Evolutionary conservation across 1,284 basidiomycete genomes (phyloP).

Genomic region (Ceratobasidium theobromae): DNA sequence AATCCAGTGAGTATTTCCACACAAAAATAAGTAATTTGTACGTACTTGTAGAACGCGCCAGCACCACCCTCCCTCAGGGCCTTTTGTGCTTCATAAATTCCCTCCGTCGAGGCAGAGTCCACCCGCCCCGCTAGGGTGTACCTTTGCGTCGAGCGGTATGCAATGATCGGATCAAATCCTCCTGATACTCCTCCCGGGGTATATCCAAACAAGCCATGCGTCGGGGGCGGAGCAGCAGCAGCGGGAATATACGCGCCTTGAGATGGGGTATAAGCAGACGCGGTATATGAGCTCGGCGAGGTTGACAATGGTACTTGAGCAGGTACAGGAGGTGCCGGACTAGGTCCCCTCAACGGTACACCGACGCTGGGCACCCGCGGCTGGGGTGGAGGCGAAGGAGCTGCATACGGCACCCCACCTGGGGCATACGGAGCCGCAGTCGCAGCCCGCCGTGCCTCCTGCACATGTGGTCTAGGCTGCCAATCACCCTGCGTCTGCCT

Average conservation of each 20-base stretch:
- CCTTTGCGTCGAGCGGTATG: background rate
- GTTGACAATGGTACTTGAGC: background rate
- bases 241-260: no score
- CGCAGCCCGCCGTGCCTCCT: no score
- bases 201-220: background rate
- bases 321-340: slow-evolving; percentile 1
- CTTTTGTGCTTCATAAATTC: background rate
- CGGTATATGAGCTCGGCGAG: no score
- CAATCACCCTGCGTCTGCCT: no score
- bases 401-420: background rate
- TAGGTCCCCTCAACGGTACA: no score
- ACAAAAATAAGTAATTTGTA: background rate
- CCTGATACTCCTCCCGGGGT: background rate
- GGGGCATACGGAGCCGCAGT: no score
- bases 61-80: slow-evolving; percentile 12
- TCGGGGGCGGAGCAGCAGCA: background rate
- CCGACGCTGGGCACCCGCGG: no score
- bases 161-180: background rate
- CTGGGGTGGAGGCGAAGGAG: slow-evolving; percentile 2
- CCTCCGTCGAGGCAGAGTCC: slow-evolving; percentile 4
- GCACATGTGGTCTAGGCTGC: slow-evolving; percentile 16
- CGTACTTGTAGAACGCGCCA: slow-evolving; percentile 33
- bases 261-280: no score
- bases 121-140: slow-evolving; percentile 8
- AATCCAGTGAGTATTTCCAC: background rate